Evolutionary conservation across 2,329 filamentous ascomycete species (phyloP), one percentile per base, ranked within the genome.

Genomic region (Graphilbum sp.): DNA sequence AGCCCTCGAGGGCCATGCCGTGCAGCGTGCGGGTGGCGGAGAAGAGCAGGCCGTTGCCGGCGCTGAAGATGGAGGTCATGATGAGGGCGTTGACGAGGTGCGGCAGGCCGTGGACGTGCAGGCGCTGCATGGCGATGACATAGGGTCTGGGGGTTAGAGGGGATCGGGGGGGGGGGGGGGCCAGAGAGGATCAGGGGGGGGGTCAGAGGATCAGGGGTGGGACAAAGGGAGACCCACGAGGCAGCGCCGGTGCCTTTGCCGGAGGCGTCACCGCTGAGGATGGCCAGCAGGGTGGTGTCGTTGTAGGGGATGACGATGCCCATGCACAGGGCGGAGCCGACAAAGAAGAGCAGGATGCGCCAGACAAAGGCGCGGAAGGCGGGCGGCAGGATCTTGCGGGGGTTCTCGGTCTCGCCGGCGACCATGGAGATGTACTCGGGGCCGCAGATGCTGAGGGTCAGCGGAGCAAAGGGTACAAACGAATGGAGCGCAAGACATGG

Each of bases 301-400:
- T 77, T 66, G 51, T 71, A 72, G 2, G 76, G 63, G 37, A 79
- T 63, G 41, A 78, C 52, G 39, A 79, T 69, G 4, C 74, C 74
- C 17, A 79, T 66, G 37, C 64, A 67, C 2, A 84, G 60, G 4
- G 72, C 71, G 6, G 75, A 72, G 6, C 78, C 64, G 18, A 80
- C 65, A 56, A 80, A 82, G 56, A 82, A 81, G 1, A 67, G 50
- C 2, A 67, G 73, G 36, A 81, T 61, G 23, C 77, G 70, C 53
- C 73, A 77, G 54, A 79, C 77, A 4, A 79, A 71, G 1, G 69
- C 71, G 43, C 77, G 78, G 55, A 68, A 80, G 1, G 75, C 75
- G 37, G 64, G 65, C 3, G 75, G 75, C 49, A 82, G 63, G 27
- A 69, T 64, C 6, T 55, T 54, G 12, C 72, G 66, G 2, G 73